A percentile compares a stretch with the other conserved stretches of the same genome.
phyloP scores from a whole-genome alignment of 1,284 basidiomycete species.

The Rhizoctonia solani region DNA sequence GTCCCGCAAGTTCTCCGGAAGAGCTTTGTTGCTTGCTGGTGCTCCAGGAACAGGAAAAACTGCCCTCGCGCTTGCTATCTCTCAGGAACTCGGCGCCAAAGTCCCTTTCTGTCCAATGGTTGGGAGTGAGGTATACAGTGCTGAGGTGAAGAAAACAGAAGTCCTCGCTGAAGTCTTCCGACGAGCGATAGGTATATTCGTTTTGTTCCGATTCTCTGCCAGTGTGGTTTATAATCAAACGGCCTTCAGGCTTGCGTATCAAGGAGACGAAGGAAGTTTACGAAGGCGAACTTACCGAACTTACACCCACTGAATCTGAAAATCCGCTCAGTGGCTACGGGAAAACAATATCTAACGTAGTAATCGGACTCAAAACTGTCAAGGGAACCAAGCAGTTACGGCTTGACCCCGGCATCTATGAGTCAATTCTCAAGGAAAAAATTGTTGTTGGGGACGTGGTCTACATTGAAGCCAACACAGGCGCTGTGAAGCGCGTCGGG shows the following conservation, averaged over 20 bases:
- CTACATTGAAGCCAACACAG: constrained; percentile 93
- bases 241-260: constrained; percentile 77
- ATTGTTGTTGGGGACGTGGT: constrained; percentile 97
- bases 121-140: constrained; percentile 94
- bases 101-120: constrained; percentile 99
- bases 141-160: constrained; percentile 99
- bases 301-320: constrained; percentile 94
- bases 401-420: constrained; percentile 94
- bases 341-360: constrained; percentile 96
- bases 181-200: constrained; percentile 84
- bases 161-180: constrained; percentile 96
- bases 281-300: constrained; percentile 96
- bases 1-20: constrained; percentile 88
- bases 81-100: constrained; percentile 91
- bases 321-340: constrained; percentile 97
- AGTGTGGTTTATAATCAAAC: too few species aligned
- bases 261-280: constrained; percentile 99
- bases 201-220: constrained; percentile 3
- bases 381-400: constrained; percentile 98
- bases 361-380: constrained; percentile 95
- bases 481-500: constrained; percentile 97
- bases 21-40: constrained; percentile 84
- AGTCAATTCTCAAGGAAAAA: constrained; percentile 96
- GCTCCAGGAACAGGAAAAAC: constrained; percentile 96
- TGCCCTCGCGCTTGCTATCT: constrained; percentile 89